Conservation (phyloP, 1,284 basidiomycete species). For the Puccinia hordei region DNA sequence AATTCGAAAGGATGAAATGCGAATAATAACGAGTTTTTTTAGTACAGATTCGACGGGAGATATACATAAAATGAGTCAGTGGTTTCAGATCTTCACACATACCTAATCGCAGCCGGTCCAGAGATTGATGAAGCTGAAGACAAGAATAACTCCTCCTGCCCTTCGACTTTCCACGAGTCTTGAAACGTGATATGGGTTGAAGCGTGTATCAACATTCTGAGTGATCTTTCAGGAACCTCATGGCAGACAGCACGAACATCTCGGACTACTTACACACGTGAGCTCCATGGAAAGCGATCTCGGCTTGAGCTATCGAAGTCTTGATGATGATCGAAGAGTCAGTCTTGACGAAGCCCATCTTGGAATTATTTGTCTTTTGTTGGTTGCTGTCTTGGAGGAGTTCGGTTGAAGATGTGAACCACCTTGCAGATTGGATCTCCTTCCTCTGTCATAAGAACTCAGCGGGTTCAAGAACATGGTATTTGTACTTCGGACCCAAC, state of each 20-base stretch:
- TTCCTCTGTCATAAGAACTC: no score
- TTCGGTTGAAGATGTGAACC: no score
- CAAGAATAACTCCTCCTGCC: conserved; percentile 55
- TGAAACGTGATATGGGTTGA: not conserved
- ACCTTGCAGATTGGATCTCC: no score
- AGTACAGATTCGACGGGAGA: conserved; percentile 44
- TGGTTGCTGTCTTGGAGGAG: no score
- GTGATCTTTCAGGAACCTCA: not conserved
- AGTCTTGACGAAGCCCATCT: not conserved
- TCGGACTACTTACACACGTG: conserved; percentile 22
- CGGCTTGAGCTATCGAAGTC: not conserved
- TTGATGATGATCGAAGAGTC: conserved; percentile 4
- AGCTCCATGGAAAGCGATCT: conserved; percentile 43
- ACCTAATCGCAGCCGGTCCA: conserved; percentile 54
- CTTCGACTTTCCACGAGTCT: conserved; percentile 50
- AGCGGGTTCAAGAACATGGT: no score
- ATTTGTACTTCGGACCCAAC: no score
- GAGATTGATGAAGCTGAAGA: conserved; percentile 52
- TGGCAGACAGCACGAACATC: not conserved
- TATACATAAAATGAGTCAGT: not conserved
- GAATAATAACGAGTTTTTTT: conserved; percentile 30
- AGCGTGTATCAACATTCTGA: not conserved
- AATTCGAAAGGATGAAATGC: not conserved
- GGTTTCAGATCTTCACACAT: not conserved
- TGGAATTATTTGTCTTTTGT: no score